Evolutionary conservation across 768 basidiomycete genomes (phyloP), one percentile per base, ranked within the genome.

Genomic region (Leccinum broughii): DNA sequence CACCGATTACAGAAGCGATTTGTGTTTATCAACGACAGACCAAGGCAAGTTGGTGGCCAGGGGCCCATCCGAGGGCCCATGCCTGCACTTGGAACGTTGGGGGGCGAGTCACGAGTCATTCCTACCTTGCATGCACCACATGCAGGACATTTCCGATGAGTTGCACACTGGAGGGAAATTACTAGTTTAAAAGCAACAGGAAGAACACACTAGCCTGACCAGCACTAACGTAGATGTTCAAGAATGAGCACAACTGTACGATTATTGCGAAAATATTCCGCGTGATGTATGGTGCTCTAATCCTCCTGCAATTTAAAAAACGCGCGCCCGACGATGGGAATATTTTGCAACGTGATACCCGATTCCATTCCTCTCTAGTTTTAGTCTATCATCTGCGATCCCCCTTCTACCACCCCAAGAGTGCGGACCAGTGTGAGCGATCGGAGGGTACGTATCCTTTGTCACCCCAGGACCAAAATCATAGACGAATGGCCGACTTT

Each of bases 401-500:
- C 70, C n/a, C 56, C 67, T 59, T 60, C 70, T 60, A 26, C 61
- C 44, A 3, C 39, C 15, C 9, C n/a, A 20, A n/a, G 72, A 69
- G 22, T 76, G 71, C 24, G 71, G 71, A 35, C 57, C 54, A 48
- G 58, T 32, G 58, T 67, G 28, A 44, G 62, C 7, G 34, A 78
- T 51, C n/a, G 63, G 61, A 50, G 83, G 81, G 62, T 89, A 90
- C 9, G 88, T 88, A 51, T 79, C 77, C 34, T 72, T 69, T 2
- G 74, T 78, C 14, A 87, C 81, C 10, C 81, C 84, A 8, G 85
- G 84, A 8, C 90, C 90, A 66, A 94, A 93, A 72, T 93, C 91
- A 55, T 86, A 85, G 13, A 92, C 85, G 69, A 92, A 93, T 6
- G 89, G 83, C 49, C 91, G 76, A 63, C 84, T 86, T 69, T 93